Base-by-base conservation (phyloP, 257 asterid species). In the Lycium barbarum region DNA sequence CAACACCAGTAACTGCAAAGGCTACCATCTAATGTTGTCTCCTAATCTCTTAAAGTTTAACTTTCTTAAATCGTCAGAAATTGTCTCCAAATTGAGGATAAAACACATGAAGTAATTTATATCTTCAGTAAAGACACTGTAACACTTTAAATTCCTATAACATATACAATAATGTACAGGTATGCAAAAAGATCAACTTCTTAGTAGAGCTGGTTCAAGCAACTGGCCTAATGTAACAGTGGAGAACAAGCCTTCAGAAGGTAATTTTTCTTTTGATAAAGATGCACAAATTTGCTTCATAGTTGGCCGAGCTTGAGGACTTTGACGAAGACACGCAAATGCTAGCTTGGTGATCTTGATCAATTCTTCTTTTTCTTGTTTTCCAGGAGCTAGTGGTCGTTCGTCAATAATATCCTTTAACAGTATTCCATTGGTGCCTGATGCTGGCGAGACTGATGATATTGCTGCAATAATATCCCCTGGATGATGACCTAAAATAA, bases 401-500 rank as follows among this genome's bases (percentile, higher is more conserved):
- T 73, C 85, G 51, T 88, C 90, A 13, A 88, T 80, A 12, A 88
- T 33, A 74, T 88, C 86, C 54, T 73, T 82, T 66, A 84, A 62
- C 40, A 55, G 26, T 15, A 15, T 40, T 9, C 10, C 59, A 36
- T 15, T 17, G 0, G 35, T 36, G 3, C 26, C 22, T 13, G 79
- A 13, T 57, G 85, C 63, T 20, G 49, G 43, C 13, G 55, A 55
- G 2, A 53, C 62, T 36, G 81, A 40, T 35, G 66, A 86, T 22
- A 80, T 17, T 1, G 83, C 54, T 38, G 22, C 67, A 26, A 63
- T 12, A 83, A 85, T 49, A 18, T 88, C 91, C 0, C 91, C 91
- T 0, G 91, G 92, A 81, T 90, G 90, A 61, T 55, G 87, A n/a
- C 92, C 91, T 84, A 90, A 45, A 14, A 85, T 83, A 85, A 88